Evolutionary conservation across 441 rosid species (phyloP), one percentile per base, ranked within the genome.

Genomic region (Omphalea diandra): DNA sequence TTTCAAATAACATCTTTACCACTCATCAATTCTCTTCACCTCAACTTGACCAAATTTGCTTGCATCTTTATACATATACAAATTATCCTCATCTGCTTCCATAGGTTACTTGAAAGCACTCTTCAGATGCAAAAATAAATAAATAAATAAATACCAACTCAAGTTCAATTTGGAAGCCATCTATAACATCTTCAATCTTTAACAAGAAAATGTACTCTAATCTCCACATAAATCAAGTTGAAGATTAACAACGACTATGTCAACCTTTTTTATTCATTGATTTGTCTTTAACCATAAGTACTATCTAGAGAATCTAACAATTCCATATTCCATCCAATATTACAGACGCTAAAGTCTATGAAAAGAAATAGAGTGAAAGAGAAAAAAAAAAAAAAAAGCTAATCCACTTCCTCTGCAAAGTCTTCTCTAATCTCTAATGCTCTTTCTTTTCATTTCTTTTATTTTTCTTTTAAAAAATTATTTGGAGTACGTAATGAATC

Each of bases 251-350:
- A 11, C 55, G 54, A 20, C 20, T 36, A 20, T 40, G n/a, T n/a
- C n/a, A 15, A 4, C 12, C 68, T 40, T 33, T 11, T 50, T 31
- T 43, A 20, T 38, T 62, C 4, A 70, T 55, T 27, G 62, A 59
- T 14, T 63, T 71, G 32, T 63, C 74, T 17, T 40, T 71, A 71
- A 54, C 68, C 41, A 41, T 29, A 29, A 69, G 68, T 15, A 18
- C 9, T 47, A 18, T n/a, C 38, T 32, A 3, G 3, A n/a, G n/a
- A n/a, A n/a, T n/a, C n/a, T 8, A 61, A 31, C n/a, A 47, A 41
- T n/a, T 9, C 32, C 3, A 40, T 46, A 15, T 44, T 14, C 56
- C 54, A 3, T 22, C 60, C 46, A 17, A 8, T 7, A 17, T n/a
- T 64, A 27, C 6, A 18, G 35, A 64, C 27, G n/a, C n/a, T n/a